Evolutionary conservation across 257 asterid genomes (phyloP).

Genomic region (Jacaranda mimosifolia): DNA sequence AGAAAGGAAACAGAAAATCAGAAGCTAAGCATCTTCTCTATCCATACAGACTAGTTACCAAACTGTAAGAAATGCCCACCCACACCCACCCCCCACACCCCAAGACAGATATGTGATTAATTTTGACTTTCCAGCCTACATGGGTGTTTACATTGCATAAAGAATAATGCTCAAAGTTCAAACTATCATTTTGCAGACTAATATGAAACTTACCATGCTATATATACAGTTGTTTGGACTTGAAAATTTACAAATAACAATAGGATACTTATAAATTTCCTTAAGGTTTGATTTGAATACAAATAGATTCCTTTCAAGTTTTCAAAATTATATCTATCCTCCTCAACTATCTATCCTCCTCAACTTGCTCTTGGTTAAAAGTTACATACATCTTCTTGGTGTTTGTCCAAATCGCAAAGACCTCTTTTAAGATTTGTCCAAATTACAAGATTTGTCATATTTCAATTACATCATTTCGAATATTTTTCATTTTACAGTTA

Average conservation of each 20-base stretch:
- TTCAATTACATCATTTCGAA: no score
- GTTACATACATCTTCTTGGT: background rate
- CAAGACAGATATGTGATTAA: background rate
- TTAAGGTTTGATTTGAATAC: no score
- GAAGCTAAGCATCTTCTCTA: conserved; percentile 7
- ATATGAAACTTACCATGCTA: background rate
- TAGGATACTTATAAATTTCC: no score
- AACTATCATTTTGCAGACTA: background rate
- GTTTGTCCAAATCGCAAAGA: background rate
- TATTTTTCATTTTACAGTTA: no score
- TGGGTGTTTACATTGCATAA: background rate
- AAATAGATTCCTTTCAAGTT: no score
- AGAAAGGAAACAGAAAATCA: conserved; percentile 27
- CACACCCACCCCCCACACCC: no score
- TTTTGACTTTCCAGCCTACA: background rate
- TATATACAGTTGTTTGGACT: background rate
- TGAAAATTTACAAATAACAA: background rate
- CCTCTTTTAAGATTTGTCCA: no score
- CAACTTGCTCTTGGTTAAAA: background rate
- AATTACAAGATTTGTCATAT: no score
- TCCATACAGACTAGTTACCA: background rate
- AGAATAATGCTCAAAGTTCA: background rate
- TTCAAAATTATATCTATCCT: no score
- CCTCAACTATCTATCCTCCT: background rate
- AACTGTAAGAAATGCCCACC: no score